These are phyloP conservation scores for Pelargonium australe DNA, from an alignment of 441 rosid genomes.

Conservation along the genomic window DNA sequence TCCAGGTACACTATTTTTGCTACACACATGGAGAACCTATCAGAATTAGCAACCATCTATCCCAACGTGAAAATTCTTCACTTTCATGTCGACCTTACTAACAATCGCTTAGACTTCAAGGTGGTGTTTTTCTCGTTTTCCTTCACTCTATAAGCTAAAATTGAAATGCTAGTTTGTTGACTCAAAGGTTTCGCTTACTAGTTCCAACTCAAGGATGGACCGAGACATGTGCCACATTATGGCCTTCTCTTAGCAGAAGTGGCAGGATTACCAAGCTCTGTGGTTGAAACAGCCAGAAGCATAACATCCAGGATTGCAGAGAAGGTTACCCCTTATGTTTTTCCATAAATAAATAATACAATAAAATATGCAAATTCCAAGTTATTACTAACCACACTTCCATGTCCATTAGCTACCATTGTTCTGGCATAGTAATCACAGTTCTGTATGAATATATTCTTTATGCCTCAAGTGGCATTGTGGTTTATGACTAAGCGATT, in stretches of 20 bases:
- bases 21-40: slow-evolving; percentile 87
- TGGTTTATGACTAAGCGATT: too few species aligned
- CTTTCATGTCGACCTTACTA: slow-evolving; percentile 63
- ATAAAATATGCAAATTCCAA: not conserved
- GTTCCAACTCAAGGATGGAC: slow-evolving; percentile 88
- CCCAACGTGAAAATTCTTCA: slow-evolving; percentile 87
- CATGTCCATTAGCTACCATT: not conserved
- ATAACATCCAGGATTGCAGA: slow-evolving; percentile 62
- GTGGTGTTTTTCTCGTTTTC: slow-evolving; percentile 26
- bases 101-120: slow-evolving; percentile 86
- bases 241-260: slow-evolving; percentile 83
- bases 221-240: slow-evolving; percentile 65
- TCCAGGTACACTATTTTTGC: slow-evolving; percentile 88
- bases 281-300: slow-evolving; percentile 67
- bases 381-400: not conserved
- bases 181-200: slow-evolving; percentile 23
- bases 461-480: too few species aligned
- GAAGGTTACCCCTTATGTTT: slow-evolving; percentile 35
- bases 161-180: slow-evolving; percentile 10
- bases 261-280: slow-evolving; percentile 84
- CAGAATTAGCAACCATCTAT: slow-evolving; percentile 76
- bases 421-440: not conserved
- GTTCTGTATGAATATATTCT: too few species aligned
- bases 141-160: slow-evolving; percentile 3
- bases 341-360: not conserved